Conservation (phyloP, 2,329 filamentous ascomycete species). For the Aspergillus sp. region DNA sequence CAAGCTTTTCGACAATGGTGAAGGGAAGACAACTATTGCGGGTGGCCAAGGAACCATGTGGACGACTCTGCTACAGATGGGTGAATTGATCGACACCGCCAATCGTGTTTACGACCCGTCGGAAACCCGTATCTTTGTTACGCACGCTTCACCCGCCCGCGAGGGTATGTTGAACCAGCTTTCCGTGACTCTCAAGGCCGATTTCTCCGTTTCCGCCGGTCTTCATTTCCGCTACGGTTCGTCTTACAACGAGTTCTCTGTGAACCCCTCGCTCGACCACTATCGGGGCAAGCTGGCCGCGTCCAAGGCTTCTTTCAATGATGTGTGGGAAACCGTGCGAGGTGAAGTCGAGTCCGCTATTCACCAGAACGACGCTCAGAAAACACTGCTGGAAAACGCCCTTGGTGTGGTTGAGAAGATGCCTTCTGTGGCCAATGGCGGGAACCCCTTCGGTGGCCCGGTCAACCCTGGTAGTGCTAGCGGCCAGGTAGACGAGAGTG, state of each 20-base stretch:
- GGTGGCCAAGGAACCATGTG: conserved; percentile 99
- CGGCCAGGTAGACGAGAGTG: conserved; percentile 94
- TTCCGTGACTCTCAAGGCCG: conserved; percentile 93
- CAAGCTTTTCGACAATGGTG: conserved; percentile 98
- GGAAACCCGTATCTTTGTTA: conserved; percentile 94
- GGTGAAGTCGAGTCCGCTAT: conserved; percentile 93
- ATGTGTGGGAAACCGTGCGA: conserved; percentile 99
- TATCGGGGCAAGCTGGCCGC: conserved; percentile 98
- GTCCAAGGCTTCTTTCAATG: conserved; percentile 97
- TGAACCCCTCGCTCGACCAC: conserved; percentile 96
- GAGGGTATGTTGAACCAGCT: conserved; percentile 97
- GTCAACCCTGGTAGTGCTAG: conserved; percentile 67
- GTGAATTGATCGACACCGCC: conserved; percentile 94
- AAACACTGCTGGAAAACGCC: conserved; percentile 86
- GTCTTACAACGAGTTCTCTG: conserved; percentile 99
- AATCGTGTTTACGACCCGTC: conserved; percentile 98
- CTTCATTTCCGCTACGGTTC: conserved; percentile 98
- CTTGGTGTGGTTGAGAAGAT: conserved; percentile 96
- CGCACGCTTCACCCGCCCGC: conserved; percentile 91
- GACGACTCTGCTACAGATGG: conserved; percentile 97
- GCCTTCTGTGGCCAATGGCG: conserved; percentile 90
- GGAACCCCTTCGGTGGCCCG: conserved; percentile 93
- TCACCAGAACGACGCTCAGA: conserved; percentile 87
- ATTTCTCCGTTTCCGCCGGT: conserved; percentile 96
- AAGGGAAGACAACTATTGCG: conserved; percentile 95